Evolutionary conservation across 176 grass and related monocot species (phyloP).

Genomic region (Carex myosuroides): DNA sequence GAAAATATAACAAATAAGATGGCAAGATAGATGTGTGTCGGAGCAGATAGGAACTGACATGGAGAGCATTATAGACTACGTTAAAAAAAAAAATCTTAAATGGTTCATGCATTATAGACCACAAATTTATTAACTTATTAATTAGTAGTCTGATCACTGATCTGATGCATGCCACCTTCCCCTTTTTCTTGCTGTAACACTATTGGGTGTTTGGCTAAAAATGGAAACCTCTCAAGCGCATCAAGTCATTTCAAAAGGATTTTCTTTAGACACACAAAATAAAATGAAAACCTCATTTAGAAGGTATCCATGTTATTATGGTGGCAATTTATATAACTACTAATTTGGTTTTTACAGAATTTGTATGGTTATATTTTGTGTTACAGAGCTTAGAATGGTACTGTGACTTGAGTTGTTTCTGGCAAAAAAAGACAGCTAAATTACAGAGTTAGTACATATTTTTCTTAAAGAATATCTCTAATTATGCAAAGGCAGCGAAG

Average conservation of each 20-base stretch:
- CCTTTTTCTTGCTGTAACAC: neutral
- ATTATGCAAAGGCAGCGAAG: neutral
- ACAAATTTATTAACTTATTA: neutral
- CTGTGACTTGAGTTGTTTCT: no score
- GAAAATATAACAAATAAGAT: neutral
- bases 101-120: neutral
- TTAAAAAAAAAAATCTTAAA: no score
- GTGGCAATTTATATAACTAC: neutral
- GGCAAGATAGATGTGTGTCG: neutral
- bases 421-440: no score
- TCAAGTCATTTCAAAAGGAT: neutral
- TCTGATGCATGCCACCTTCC: neutral
- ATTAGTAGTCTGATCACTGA: neutral
- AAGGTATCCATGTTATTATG: neutral
- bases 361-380: no score
- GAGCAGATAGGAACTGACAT: neutral
- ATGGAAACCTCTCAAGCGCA: neutral
- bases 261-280: neutral
- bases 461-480: neutral
- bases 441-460: neutral
- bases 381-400: no score
- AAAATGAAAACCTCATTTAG: neutral
- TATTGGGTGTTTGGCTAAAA: neutral
- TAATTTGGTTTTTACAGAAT: neutral
- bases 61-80: no score